phyloP scores from a whole-genome alignment of 768 basidiomycete species.

The Agrocybe praecox region DNA sequence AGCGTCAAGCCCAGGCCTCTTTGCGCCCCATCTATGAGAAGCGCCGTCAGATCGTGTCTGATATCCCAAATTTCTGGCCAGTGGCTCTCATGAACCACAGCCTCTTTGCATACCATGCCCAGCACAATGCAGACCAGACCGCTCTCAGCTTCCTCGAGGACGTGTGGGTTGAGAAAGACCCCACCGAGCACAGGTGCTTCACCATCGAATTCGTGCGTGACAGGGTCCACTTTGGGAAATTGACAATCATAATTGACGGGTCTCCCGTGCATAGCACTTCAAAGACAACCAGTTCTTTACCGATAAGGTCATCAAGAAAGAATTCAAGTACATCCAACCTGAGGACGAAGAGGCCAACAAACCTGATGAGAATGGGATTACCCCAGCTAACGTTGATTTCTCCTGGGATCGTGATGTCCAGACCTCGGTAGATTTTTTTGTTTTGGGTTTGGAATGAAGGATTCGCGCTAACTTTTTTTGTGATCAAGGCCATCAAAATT shows the following conservation, averaged over 20 bases:
- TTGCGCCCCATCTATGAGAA: conserved; percentile 67
- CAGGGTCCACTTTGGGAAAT: background rate
- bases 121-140: conserved; percentile 76
- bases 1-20: conserved; percentile 62
- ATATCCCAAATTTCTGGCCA: conserved; percentile 84
- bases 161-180: conserved; percentile 78
- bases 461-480: background rate
- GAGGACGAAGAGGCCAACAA: conserved; percentile 54
- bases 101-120: conserved; percentile 62
- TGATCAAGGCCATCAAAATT: conserved; percentile 60
- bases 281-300: conserved; percentile 86
- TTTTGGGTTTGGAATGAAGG: background rate
- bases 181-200: conserved; percentile 77
- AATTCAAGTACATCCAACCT: conserved; percentile 70
- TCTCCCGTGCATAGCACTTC: conserved; percentile 57
- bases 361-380: conserved; percentile 75
- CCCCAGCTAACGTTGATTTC: conserved; percentile 78
- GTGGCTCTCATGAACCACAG: conserved; percentile 77
- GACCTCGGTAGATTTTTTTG: conserved; percentile 51
- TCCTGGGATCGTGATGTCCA: conserved; percentile 77
- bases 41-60: conserved; percentile 66
- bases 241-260: background rate
- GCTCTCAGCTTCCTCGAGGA: conserved; percentile 87
- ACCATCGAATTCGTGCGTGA: conserved; percentile 85
- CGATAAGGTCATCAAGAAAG: conserved; percentile 77